Evolutionary conservation across 352 stramenopile genomes (phyloP).

Genomic region (Phytophthora brassicae): DNA sequence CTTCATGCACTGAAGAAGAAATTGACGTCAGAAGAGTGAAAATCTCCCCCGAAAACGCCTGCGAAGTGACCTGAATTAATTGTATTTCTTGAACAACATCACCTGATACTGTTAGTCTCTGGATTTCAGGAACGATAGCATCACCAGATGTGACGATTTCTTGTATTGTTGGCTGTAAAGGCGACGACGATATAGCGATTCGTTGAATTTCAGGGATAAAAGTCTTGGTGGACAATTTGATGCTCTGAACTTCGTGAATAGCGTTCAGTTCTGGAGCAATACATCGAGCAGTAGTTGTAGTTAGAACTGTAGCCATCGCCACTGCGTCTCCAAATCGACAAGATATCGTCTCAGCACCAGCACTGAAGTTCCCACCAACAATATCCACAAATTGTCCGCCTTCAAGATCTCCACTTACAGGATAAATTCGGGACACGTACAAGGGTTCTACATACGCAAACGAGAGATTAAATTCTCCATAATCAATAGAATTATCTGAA

Average conservation of each 20-base stretch:
- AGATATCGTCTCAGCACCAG: constrained; percentile 41
- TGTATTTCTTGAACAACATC: constrained; percentile 44
- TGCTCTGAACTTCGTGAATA: constrained; percentile 83
- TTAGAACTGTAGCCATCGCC: constrained; percentile 68
- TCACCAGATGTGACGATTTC: constrained; percentile 31
- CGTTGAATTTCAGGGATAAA: constrained; percentile 60
- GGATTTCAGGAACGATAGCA: constrained; percentile 43
- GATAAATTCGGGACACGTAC: constrained; percentile 59
- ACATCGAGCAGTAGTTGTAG: constrained; percentile 63
- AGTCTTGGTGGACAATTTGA: constrained; percentile 49
- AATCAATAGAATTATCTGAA: constrained; percentile 60
- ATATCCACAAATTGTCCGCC: constrained; percentile 58
- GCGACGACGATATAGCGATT: constrained; percentile 42
- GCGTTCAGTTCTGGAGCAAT: constrained; percentile 57
- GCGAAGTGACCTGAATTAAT: constrained; percentile 29
- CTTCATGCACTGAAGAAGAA: constrained; percentile 32
- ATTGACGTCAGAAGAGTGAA: constrained; percentile 42
- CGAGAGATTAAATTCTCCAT: constrained; percentile 47
- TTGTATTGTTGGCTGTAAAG: constrained; percentile 48
- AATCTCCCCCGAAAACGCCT: constrained; percentile 44
- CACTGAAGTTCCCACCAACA: constrained; percentile 59
- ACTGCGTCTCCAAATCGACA: constrained; percentile 90
- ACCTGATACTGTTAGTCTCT: constrained; percentile 49
- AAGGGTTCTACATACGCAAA: constrained; percentile 56
- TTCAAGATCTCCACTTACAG: constrained; percentile 61